Base-by-base conservation (phyloP, 2,329 filamentous ascomycete genomes). In the Aspergillus udagawae region DNA sequence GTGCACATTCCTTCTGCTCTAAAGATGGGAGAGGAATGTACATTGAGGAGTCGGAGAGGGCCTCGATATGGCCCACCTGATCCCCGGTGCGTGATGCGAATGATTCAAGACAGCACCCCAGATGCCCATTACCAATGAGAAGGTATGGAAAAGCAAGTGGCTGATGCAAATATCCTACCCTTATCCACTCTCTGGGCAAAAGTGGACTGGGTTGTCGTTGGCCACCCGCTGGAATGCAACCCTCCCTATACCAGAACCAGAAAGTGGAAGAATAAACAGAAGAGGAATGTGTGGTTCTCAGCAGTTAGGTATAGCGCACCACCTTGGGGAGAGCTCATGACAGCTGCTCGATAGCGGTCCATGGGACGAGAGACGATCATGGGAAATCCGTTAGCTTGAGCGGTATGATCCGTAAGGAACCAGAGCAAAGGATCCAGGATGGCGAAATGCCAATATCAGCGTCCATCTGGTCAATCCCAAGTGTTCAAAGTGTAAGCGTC, bases 161-260 rank as follows among this genome's bases (percentile, higher is more conserved):
- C 63, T 69, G 62, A 67, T 60, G 60, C 56, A 64, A 57, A 65
- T 65, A 54, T 65, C 64, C 61, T 58, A 56, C 60, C 53, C 53
- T 60, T 55, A 52, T 57, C 61, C 65, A 66, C 57, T 51, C 53
- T 53, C 55, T 52, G 50, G 56, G 57, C 52, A 55, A 50, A 23
- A 55, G 64, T 57, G 59, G 61, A 52, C 56, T 63, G 56, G 58
- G 52, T 57, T 53, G 51, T 57, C 49, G 60, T 66, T 66, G 68
- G 71, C 71, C 73, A 73, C 70, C 60, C 55, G 55, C 41, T 57
- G 64, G 68, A 74, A 75, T 74, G 72, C 60, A 70, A 70, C 69
- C 64, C 58, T 63, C 57, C 64, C 68, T 71, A 70, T 62, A 49
- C 73, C 67, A 61, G 63, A 73, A 71, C 54, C 71, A 69, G 69